Conservation (phyloP, 257 asterid species). For the Scutellaria galericulata region DNA sequence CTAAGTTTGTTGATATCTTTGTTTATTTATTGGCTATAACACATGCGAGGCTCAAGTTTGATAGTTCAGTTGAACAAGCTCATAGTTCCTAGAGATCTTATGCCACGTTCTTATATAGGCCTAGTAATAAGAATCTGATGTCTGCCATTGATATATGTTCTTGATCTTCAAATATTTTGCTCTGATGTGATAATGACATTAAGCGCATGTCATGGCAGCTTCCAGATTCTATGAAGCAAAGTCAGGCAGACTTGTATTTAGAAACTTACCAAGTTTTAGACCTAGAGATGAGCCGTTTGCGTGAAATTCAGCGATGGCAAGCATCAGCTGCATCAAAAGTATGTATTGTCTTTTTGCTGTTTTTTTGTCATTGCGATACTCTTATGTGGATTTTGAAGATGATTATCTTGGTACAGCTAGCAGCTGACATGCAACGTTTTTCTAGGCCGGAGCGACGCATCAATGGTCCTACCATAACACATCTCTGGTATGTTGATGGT, state of each 20-base stretch:
- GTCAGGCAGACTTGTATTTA: slow-evolving; percentile 92
- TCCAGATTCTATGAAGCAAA: slow-evolving; percentile 97
- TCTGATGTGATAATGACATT: slow-evolving; percentile 5
- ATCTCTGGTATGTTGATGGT: slow-evolving; percentile 75
- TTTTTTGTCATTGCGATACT: slow-evolving; percentile 9
- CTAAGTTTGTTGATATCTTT: not conserved
- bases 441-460: slow-evolving; percentile 98
- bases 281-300: slow-evolving; percentile 97
- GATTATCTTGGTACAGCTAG: slow-evolving; percentile 70
- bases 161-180: slow-evolving; percentile 18
- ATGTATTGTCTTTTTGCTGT: slow-evolving; percentile 33
- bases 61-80: slow-evolving; percentile 9
- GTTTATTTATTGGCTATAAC: slow-evolving; percentile 5
- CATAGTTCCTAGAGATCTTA: slow-evolving; percentile 10
- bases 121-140: not conserved
- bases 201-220: slow-evolving; percentile 62
- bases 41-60: slow-evolving; percentile 3
- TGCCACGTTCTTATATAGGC: not conserved
- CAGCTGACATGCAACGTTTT: slow-evolving; percentile 98
- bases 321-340: slow-evolving; percentile 93
- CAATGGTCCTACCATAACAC: slow-evolving; percentile 97
- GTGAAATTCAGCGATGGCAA: slow-evolving; percentile 99
- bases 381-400: slow-evolving; percentile 35
- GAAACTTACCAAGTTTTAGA: slow-evolving; percentile 98
- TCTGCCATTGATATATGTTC: not conserved